Evolutionary conservation across 2,329 filamentous ascomycete genomes (phyloP).

Genomic region (Helotiales sp.): DNA sequence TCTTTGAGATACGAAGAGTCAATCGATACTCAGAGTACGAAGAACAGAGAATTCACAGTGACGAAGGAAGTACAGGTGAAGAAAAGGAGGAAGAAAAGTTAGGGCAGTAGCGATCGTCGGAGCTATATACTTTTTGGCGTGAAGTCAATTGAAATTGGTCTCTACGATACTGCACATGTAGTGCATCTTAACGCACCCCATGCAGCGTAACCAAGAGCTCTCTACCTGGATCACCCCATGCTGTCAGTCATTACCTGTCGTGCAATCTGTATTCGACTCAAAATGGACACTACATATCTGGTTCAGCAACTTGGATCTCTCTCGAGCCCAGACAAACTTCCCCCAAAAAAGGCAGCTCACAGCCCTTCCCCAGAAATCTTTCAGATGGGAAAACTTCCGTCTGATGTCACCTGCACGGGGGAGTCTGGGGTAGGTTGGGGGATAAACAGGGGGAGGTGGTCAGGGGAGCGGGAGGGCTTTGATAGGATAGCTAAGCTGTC

Average conservation of each 20-base stretch:
- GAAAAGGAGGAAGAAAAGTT: neutral
- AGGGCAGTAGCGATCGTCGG: neutral
- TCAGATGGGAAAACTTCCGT: slow-evolving; percentile 18
- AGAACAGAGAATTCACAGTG: neutral
- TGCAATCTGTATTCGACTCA: no score
- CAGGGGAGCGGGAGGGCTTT: neutral
- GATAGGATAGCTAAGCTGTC: no score
- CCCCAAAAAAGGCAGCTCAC: neutral
- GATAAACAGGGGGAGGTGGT: neutral
- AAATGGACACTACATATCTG: no score
- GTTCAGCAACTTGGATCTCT: no score
- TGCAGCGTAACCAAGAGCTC: slow-evolving; percentile 1
- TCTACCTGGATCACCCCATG: slow-evolving; percentile 4
- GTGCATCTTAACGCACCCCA: neutral
- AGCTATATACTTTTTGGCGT: slow-evolving; percentile 14
- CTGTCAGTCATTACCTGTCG: slow-evolving; percentile 9
- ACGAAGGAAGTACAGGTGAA: neutral
- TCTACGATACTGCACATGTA: neutral
- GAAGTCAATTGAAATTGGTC: slow-evolving; percentile 7
- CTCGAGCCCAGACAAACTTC: no score
- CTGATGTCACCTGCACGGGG: slow-evolving; percentile 14
- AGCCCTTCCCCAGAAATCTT: slow-evolving; percentile 11
- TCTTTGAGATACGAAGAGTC: no score
- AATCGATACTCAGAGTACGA: neutral
- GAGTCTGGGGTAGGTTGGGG: slow-evolving; percentile 15